Evolutionary conservation across 345 rosid genomes (phyloP).

Genomic region (Trapa incisa): DNA sequence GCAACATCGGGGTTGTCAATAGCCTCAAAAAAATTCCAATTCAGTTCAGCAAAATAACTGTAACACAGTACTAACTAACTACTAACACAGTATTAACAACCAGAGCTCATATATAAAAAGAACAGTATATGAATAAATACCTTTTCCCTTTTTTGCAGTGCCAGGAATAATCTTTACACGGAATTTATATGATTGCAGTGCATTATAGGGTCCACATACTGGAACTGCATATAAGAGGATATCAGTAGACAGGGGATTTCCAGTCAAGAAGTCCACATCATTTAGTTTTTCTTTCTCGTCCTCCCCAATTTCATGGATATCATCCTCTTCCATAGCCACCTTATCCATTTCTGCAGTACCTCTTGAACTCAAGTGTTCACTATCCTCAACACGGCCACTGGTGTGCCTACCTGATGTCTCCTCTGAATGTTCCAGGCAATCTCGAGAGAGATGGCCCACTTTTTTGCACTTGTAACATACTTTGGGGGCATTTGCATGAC

Average conservation of each 20-base stretch:
- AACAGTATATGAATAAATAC: slow-evolving; percentile 17
- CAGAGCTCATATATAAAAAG: background rate
- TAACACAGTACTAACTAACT: background rate
- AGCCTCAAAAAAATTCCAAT: background rate
- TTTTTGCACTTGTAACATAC: slow-evolving; percentile 85
- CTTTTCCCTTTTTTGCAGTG: slow-evolving; percentile 87
- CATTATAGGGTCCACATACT: slow-evolving; percentile 86
- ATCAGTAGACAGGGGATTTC: slow-evolving; percentile 65
- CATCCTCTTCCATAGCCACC: slow-evolving; percentile 89
- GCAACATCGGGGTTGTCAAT: no score
- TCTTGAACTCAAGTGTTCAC: slow-evolving; percentile 10
- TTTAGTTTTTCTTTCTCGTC: slow-evolving; percentile 81
- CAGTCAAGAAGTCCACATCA: slow-evolving; percentile 83
- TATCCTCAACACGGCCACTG: slow-evolving; percentile 16
- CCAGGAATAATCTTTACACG: slow-evolving; percentile 87
- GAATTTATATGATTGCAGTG: slow-evolving; percentile 81
- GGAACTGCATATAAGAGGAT: slow-evolving; percentile 77
- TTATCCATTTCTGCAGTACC: slow-evolving; percentile 39
- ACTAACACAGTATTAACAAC: background rate
- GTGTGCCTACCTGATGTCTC: slow-evolving; percentile 18
- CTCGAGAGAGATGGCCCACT: slow-evolving; percentile 75
- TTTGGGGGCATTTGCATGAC: slow-evolving; percentile 54
- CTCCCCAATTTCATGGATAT: slow-evolving; percentile 75
- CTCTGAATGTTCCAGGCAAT: slow-evolving; percentile 59
- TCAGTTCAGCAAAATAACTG: background rate